These are phyloP conservation scores for Globomyces pollinis-pini DNA, from an alignment of 192 early-diverging fungal genomes.

Conservation along the genomic window DNA sequence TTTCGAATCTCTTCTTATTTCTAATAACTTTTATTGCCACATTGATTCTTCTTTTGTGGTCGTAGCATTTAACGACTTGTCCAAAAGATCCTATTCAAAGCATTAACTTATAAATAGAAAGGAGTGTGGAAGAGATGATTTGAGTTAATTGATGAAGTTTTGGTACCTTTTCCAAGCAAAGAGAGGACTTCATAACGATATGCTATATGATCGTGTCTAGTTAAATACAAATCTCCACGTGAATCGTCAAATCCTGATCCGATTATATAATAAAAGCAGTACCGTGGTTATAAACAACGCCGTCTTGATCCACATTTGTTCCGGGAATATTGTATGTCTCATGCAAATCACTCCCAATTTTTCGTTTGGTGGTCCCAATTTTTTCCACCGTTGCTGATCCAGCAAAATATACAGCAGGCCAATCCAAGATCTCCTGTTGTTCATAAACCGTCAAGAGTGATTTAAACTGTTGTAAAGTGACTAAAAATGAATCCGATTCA, in stretches of 20 bases:
- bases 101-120: too few relatives aligned
- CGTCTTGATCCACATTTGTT: constrained; percentile 16
- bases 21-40: constrained; percentile 93
- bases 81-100: constrained; percentile 95
- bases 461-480: constrained; percentile 32
- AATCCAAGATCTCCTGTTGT: constrained; percentile 77
- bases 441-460: constrained; percentile 70
- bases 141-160: too few relatives aligned
- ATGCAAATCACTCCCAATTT: constrained; percentile 50
- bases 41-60: constrained; percentile 81
- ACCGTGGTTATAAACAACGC: constrained; percentile 13
- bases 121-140: too few relatives aligned
- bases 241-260: constrained; percentile 69
- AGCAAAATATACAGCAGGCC: constrained; percentile 78
- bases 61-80: constrained; percentile 86
- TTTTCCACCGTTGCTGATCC: constrained; percentile 57
- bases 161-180: constrained; percentile 88
- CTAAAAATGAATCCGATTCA: constrained; percentile 11
- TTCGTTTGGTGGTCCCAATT: constrained; percentile 53
- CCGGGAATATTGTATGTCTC: constrained; percentile 49
- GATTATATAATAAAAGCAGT: background rate
- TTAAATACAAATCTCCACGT: constrained; percentile 85
- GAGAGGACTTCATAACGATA: constrained; percentile 93
- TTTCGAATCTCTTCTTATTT: constrained; percentile 94
- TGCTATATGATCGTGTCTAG: constrained; percentile 79